These are phyloP conservation scores for Carex kokanica DNA, from an alignment of 176 grass and related monocot genomes.

Conservation along the genomic window DNA sequence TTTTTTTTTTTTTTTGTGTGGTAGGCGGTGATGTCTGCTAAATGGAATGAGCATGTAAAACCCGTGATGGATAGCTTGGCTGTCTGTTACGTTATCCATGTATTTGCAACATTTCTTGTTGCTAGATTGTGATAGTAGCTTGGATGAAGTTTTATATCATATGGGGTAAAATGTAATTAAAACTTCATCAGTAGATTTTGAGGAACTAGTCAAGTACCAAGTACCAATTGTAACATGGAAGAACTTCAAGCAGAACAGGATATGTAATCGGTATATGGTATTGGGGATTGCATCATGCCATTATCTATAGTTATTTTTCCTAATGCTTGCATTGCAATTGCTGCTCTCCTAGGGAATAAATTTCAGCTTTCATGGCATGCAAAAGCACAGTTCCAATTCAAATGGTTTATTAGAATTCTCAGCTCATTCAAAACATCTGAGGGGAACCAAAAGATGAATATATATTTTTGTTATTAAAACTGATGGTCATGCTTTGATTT, in stretches of 20 bases:
- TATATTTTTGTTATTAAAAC: too few species aligned
- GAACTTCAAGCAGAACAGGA: neutral
- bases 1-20: constrained; percentile 26
- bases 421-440: too few species aligned
- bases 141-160: neutral
- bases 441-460: too few species aligned
- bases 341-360: neutral
- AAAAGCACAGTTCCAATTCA: too few species aligned
- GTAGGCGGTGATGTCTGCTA: constrained; percentile 55
- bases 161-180: neutral
- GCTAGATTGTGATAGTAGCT: neutral
- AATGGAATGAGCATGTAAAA: constrained; percentile 76
- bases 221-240: neutral
- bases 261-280: neutral
- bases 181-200: neutral
- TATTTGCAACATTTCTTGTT: neutral
- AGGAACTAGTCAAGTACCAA: neutral
- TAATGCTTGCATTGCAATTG: neutral
- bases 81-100: neutral
- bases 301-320: neutral
- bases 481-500: too few species aligned
- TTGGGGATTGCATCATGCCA: neutral
- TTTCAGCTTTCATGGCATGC: neutral
- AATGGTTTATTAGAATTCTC: too few species aligned
- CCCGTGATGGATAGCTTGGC: constrained; percentile 49